Percentiles rank a stretch among this genome's conserved stretches.
These are phyloP conservation scores for Fraxinus baroniana DNA, from an alignment of 305 asterid genomes.

Conservation along the genomic window DNA sequence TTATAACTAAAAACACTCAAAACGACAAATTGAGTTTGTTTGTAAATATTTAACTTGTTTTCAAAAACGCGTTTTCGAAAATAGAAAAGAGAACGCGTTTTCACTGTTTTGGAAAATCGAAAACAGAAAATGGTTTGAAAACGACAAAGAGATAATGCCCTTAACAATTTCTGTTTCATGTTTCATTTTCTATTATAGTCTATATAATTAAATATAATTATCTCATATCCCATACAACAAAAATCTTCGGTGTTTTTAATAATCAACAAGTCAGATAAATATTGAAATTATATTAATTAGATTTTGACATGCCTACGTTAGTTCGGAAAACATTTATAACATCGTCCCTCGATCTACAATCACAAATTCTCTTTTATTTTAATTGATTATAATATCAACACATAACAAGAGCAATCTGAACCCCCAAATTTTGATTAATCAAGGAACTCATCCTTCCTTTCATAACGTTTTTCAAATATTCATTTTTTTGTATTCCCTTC, in stretches of 20 bases:
- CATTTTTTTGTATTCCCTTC: background rate
- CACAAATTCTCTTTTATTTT: background rate
- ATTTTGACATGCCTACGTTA: background rate
- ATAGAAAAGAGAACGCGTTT: too few relatives aligned
- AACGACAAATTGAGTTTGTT: too few relatives aligned
- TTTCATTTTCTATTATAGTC: background rate
- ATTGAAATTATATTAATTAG: background rate
- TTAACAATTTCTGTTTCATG: background rate
- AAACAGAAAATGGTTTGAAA: too few relatives aligned
- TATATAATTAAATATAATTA: background rate
- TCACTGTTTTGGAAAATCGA: too few relatives aligned
- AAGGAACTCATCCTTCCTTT: background rate
- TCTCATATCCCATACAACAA: background rate
- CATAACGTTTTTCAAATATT: background rate
- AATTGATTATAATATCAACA: background rate
- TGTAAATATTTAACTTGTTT: too few relatives aligned
- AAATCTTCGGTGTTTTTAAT: background rate
- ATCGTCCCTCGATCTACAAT: background rate
- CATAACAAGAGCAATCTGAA: background rate
- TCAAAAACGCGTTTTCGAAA: too few relatives aligned
- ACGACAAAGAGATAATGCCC: too few relatives aligned
- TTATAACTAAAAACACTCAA: too few relatives aligned
- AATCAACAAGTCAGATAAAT: background rate
- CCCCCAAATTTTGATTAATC: background rate
- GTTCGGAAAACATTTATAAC: background rate